Evolutionary conservation across 2,329 filamentous ascomycete species (phyloP), one percentile per base, ranked within the genome.

Genomic region (Penicillium sp.): DNA sequence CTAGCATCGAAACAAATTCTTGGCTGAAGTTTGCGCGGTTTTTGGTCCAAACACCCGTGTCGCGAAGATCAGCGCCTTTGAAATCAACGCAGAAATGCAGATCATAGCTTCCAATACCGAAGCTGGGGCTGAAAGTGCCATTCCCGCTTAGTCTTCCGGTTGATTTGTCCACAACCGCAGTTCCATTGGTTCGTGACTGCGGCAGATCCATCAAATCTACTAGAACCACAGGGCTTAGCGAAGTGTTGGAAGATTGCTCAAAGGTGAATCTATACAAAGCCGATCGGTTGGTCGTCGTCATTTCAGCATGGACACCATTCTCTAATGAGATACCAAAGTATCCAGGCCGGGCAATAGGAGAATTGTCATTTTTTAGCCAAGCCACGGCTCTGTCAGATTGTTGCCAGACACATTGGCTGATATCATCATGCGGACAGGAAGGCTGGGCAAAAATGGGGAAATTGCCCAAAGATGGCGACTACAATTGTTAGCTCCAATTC

Each of bases 371-470:
- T 29, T 40, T 2, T 18, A 22, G 37, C 62, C 85, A 85, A 1
- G 64, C 48, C 46, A 75, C 58, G 65, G 78, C 60, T 73, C 85
- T 78, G 40, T 80, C 76, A 20, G 69, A 73, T 62, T 83, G 83
- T 11, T 82, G 80, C 64, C 84, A 90, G 12, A 75, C 76, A 69
- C 88, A 90, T 7, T 77, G 75, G 63, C 89, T 77, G 51, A 90
- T 71, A 37, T 85, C 81, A 57, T 88, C 82, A 14, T 76, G 79
- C 0, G 81, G 77, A 59, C 88, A 91, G 40, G 78, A 77, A 4
- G 81, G 74, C 58, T 89, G 87, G 0, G 87, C 80, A 59, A 91
- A 90, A 1, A 91, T 75, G 0, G 89, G 85, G 51, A 91, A 91
- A 66, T 89, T 90, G 14, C 88, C 89, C 15, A 90, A 73, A 4